phyloP scores from a whole-genome alignment of 2,329 filamentous ascomycete genomes.

The Blastomyces emzantsi region DNA sequence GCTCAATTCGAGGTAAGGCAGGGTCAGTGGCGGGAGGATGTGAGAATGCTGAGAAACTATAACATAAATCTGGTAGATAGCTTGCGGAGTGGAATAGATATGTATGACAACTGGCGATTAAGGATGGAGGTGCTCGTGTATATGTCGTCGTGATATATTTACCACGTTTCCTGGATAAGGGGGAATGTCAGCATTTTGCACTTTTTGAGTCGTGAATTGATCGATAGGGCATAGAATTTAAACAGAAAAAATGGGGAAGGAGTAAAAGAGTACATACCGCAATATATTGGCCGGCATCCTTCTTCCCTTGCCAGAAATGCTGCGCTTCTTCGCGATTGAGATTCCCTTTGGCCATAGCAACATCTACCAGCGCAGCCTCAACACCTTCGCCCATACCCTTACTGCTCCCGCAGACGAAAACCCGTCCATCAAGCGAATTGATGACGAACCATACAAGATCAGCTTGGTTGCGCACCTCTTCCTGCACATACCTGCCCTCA shows the following conservation, averaged over 20 bases:
- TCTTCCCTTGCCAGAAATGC: conserved; percentile 87
- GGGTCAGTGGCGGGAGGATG: background rate
- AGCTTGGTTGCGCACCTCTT: conserved; percentile 82
- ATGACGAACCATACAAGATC: conserved; percentile 98
- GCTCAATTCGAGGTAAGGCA: background rate
- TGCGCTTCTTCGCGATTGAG: conserved; percentile 71
- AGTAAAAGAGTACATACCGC: conserved; percentile 45
- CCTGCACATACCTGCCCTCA: conserved; percentile 87
- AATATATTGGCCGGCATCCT: conserved; percentile 89
- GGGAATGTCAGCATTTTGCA: background rate
- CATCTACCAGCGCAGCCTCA: conserved; percentile 74
- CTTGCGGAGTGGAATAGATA: background rate
- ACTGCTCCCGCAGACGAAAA: conserved; percentile 93
- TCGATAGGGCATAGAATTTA: too few relatives aligned
- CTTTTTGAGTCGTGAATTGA: background rate
- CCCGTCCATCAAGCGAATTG: conserved; percentile 87
- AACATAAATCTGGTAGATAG: background rate
- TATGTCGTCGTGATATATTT: background rate
- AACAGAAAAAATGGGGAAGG: background rate
- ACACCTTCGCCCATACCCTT: conserved; percentile 98
- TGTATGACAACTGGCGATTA: background rate
- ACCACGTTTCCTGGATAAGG: conserved; percentile 5
- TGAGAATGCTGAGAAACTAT: background rate
- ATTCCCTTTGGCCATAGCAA: conserved; percentile 87
- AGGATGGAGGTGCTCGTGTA: background rate